Evolutionary conservation across 306 rosid species (phyloP), one percentile per base, ranked within the genome.

Genomic region (Potentilla sterilis): DNA sequence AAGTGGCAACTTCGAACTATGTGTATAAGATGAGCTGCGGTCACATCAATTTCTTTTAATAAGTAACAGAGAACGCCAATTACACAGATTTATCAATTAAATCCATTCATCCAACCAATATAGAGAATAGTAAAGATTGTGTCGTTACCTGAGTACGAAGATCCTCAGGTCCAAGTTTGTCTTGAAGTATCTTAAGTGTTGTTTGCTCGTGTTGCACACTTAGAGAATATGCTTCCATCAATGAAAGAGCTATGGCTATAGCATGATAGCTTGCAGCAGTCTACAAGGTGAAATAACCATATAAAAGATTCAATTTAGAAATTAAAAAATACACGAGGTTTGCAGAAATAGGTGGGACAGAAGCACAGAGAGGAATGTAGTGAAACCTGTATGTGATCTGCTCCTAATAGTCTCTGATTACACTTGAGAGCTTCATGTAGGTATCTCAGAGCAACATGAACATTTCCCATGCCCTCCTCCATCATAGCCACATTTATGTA

Each of bases 381-480:
- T 47, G 37, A 79, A 9, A 94, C 98, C 96, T 94, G 98, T 69
- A 95, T 95, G 83, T 95, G 98, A 80, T 95, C 97, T 43, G 90
- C 91, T 72, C 98, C 98, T 77, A 95, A 83, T 83, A 95, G 88
- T 86, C 91, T 92, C 85, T 89, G 89, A 86, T 95, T 95, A 82
- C 98, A 95, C 82, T 92, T 95, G 57, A 95, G 97, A 86, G 98
- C 98, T 85, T 95, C 98, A 66, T 95, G 98, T 55, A 95, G 81
- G 84, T 92, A 95, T 80, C 98, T 89, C 41, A 95, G 98, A 13
- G 98, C 98, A 79, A 92, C 96, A 69, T 95, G 87, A 75, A 92
- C 98, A 71, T 95, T 95, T 72, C 98, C 97, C 89, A 90, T 89
- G 66, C 97, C 97, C 86, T 95, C 98, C 89, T 95, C 98, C 98